These are phyloP conservation scores for Dysphania ambrosioides DNA, from an alignment of 148 eudicot genomes.

Conservation along the genomic window DNA sequence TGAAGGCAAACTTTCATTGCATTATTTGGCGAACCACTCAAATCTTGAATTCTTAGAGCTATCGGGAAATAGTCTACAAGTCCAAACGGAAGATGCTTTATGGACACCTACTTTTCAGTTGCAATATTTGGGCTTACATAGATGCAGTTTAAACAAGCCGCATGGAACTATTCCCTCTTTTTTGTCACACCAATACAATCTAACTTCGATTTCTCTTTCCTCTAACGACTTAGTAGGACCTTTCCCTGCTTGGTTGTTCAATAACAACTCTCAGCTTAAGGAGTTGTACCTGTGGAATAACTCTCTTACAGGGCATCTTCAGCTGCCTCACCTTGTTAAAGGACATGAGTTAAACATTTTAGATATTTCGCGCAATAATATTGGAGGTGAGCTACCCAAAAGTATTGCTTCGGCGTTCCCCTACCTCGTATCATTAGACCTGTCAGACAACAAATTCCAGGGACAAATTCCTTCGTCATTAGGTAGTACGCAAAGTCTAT, in stretches of 20 bases:
- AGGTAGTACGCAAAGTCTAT: not conserved
- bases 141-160: not conserved
- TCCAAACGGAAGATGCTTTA: not conserved
- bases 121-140: not conserved
- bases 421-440: too few relatives aligned
- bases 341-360: too few relatives aligned
- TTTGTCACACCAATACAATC: not conserved
- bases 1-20: not conserved
- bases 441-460: slow-evolving; percentile 14
- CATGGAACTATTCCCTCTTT: not conserved
- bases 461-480: slow-evolving; percentile 1
- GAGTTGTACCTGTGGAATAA: too few relatives aligned
- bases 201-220: too few relatives aligned
- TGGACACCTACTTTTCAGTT: not conserved
- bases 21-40: not conserved
- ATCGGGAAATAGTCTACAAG: not conserved
- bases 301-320: too few relatives aligned
- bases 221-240: too few relatives aligned
- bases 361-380: too few relatives aligned
- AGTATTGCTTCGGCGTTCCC: too few relatives aligned
- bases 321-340: too few relatives aligned
- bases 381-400: too few relatives aligned
- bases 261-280: too few relatives aligned
- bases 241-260: too few relatives aligned
- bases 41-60: accelerated